These are phyloP conservation scores for Nitzschia sp. DNA, from an alignment of 108 stramenopile species.

Conservation along the genomic window DNA sequence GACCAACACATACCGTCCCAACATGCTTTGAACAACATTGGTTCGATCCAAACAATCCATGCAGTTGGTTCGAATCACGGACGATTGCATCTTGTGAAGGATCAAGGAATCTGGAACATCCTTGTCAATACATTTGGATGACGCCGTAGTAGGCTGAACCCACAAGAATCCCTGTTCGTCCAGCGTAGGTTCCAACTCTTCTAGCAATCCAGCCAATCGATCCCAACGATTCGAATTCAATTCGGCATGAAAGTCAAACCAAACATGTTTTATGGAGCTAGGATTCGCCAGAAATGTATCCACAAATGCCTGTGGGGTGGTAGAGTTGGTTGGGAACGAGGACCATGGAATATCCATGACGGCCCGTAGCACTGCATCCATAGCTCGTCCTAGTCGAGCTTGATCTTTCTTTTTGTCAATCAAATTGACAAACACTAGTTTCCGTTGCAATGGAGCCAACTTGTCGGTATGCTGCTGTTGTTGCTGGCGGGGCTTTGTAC, in stretches of 20 bases:
- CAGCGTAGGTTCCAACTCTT: conserved; percentile 62
- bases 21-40: conserved; percentile 95
- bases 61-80: conserved; percentile 95
- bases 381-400: conserved; percentile 76
- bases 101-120: conserved; percentile 23
- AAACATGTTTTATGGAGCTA: conserved; percentile 64
- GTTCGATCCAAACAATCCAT: conserved; percentile 98
- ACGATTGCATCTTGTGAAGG: conserved; percentile 64
- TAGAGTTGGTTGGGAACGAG: conserved; percentile 11
- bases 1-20: conserved; percentile 77
- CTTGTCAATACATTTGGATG: conserved; percentile 17
- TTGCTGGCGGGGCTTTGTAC: background rate
- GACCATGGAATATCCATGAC: conserved; percentile 56
- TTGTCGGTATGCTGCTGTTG: background rate
- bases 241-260: conserved; percentile 98
- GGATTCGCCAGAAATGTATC: conserved; percentile 15
- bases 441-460: background rate
- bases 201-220: conserved; percentile 70
- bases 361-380: conserved; percentile 71
- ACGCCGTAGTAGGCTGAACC: background rate
- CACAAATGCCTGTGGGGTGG: background rate
- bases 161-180: conserved; percentile 69
- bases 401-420: conserved; percentile 94
- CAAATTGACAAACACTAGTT: conserved; percentile 81
- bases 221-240: conserved; percentile 88